A percentile compares a stretch with the other conserved stretches of the same genome.
Conservation (phyloP, 2,329 filamentous ascomycete genomes). For the Penicillium hordei region DNA sequence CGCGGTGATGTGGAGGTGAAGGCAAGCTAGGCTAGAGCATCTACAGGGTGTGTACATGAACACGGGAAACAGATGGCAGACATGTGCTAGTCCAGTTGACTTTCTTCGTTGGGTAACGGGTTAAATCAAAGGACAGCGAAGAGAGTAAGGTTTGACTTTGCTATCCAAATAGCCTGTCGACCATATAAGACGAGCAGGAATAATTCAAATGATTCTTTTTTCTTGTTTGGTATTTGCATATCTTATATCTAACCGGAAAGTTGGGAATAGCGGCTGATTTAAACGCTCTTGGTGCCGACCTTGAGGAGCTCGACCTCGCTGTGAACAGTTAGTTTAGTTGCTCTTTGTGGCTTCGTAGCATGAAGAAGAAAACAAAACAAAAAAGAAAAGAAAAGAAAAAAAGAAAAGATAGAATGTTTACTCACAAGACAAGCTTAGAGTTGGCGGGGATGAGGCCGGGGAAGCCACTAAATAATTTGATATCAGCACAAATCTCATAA, state of each 20-base stretch:
- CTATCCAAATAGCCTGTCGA: background rate
- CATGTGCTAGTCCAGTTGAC: constrained; percentile 1
- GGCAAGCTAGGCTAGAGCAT: background rate
- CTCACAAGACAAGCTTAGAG: constrained; percentile 81
- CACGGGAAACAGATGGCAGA: background rate
- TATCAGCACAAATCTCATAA: background rate
- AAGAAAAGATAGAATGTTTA: constrained; percentile 24
- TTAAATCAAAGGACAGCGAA: constrained; percentile 1
- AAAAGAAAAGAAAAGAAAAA: no score
- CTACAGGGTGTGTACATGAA: background rate
- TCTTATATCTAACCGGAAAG: background rate
- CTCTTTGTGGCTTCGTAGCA: background rate
- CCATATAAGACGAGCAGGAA: background rate
- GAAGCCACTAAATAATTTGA: constrained; percentile 62
- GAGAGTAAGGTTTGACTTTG: background rate
- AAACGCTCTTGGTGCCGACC: constrained; percentile 55
- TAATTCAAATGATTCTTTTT: background rate
- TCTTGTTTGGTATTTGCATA: background rate
- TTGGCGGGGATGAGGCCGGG: constrained; percentile 72
- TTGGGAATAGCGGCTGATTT: constrained; percentile 10
- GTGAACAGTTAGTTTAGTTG: constrained; percentile 14
- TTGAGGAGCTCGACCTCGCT: constrained; percentile 70
- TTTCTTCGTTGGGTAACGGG: background rate
- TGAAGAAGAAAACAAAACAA: no score
- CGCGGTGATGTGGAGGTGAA: constrained; percentile 14